Base-by-base conservation (phyloP, 495 filamentous ascomycete genomes). In the Neurospora sp. region DNA sequence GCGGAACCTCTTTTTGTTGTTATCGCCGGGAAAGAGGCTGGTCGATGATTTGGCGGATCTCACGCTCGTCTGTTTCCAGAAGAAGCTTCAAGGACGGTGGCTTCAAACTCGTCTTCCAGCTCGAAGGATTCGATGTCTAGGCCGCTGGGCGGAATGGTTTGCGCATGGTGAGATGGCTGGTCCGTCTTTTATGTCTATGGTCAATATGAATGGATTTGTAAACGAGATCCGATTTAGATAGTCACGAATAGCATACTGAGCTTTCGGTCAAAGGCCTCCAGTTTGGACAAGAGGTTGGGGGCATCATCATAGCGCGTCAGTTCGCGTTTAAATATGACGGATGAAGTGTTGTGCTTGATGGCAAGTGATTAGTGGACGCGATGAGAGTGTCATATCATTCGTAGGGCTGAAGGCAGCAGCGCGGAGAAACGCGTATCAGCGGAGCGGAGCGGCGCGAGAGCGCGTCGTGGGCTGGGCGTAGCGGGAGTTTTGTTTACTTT, bases 21-120 rank as follows among this genome's bases (percentile, higher is more conserved):
- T 74, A 38, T 83, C 74, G 72, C 79, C 69, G 5, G 76, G 69
- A 74, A 92, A 91, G 0, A 91, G 82, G 3, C 72, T 69, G 27
- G 27, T 87, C 78, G 4, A 93, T 84, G 69, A 89, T 90, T 10
- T 74, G 71, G 4, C 79, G 75, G 59, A 92, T 85, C 9, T 82
- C 82, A 2, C 72, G 73, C 9, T 82, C 78, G 70, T 89, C 81
- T 2, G 87, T 86, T 22, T 87, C 78, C 2, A 80, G 78, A 12
- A 81, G 81, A 12, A 81, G 81, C 40, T 5, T 76, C 81, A 75
- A 93, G 92, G 27, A 88, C 90, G 53, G 87, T 80, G 1, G 79
- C 75, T 77, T 93, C 89, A 82, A 90, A 92, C 61, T 82, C 81
- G 69, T 83, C 79, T 6, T 83, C 80, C 38, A 87, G 83, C 77